phyloP scores from a whole-genome alignment of 192 early-diverging fungal genomes.

The Phlyctochytrium planicorne region DNA sequence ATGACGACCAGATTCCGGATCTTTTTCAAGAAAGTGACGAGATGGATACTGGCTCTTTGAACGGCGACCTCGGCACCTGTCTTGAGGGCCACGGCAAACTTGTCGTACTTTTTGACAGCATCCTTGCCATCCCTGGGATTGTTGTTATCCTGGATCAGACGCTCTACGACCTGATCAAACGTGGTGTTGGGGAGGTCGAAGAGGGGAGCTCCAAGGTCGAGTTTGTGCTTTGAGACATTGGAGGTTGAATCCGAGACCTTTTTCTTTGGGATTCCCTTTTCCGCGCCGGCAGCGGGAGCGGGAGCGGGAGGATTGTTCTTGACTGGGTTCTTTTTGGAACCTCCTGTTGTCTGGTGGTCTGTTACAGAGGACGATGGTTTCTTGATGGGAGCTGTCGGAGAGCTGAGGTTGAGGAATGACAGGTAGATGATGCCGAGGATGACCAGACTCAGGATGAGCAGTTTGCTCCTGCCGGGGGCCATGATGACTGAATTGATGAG shows the following conservation, averaged over 20 bases:
- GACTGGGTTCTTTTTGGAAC: background rate
- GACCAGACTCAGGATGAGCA: background rate
- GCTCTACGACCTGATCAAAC: background rate
- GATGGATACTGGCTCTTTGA: conserved; percentile 40
- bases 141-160: background rate
- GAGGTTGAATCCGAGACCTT: background rate
- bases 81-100: conserved; percentile 50
- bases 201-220: background rate
- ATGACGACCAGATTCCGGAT: conserved; percentile 51
- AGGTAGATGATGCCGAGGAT: background rate
- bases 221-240: background rate
- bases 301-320: background rate
- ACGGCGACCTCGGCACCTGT: conserved; percentile 45
- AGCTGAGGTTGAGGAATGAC: background rate
- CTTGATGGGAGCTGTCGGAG: background rate
- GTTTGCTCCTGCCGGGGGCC: background rate
- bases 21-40: conserved; percentile 43
- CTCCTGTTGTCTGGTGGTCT: background rate
- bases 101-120: background rate
- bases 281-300: background rate
- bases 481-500: too few species aligned
- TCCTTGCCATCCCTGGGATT: background rate
- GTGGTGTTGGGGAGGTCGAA: background rate
- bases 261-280: background rate
- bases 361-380: background rate